Percentiles rank a stretch among this genome's conserved stretches.
Evolutionary conservation across 2,329 filamentous ascomycete species (phyloP).

Genomic region (Neophaeococcomyces mojaviensis): DNA sequence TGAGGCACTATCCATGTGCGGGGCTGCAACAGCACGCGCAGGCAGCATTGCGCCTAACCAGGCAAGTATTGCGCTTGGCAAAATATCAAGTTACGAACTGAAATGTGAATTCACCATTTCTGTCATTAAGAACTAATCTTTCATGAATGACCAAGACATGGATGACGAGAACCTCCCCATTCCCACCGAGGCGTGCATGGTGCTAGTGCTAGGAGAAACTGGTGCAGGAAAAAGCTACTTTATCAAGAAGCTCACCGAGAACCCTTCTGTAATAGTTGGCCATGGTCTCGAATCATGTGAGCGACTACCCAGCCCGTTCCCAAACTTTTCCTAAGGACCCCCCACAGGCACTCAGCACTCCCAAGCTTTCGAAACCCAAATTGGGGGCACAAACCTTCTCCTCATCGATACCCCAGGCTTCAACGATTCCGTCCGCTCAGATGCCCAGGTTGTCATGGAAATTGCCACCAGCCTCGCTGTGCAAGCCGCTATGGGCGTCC

Average conservation of each 20-base stretch:
- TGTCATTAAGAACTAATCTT: too few species aligned
- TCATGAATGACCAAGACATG: too few species aligned
- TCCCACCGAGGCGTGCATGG: constrained; percentile 15
- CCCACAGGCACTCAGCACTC: constrained; percentile 8
- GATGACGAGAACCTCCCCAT: too few species aligned
- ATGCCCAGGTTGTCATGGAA: constrained; percentile 27
- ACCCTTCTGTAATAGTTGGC: neutral
- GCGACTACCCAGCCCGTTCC: neutral
- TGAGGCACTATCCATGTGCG: too few species aligned
- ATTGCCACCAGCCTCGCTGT: constrained; percentile 23
- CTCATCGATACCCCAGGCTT: constrained; percentile 32
- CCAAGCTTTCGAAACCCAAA: constrained; percentile 9
- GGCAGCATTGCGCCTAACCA: too few species aligned
- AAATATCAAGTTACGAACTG: too few species aligned
- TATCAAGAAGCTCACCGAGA: constrained; percentile 20
- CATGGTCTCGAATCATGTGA: neutral
- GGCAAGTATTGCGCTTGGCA: too few species aligned
- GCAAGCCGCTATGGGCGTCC: constrained; percentile 22
- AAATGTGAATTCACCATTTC: too few species aligned
- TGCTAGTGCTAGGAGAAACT: constrained; percentile 27
- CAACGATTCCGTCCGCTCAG: constrained; percentile 25
- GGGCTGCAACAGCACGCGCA: too few species aligned
- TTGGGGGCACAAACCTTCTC: constrained; percentile 16
- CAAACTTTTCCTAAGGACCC: constrained; percentile 8
- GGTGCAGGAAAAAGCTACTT: constrained; percentile 28